These are phyloP conservation scores for Yarrowia osloensis DNA, from an alignment of 805 yeast genomes.

Conservation along the genomic window DNA sequence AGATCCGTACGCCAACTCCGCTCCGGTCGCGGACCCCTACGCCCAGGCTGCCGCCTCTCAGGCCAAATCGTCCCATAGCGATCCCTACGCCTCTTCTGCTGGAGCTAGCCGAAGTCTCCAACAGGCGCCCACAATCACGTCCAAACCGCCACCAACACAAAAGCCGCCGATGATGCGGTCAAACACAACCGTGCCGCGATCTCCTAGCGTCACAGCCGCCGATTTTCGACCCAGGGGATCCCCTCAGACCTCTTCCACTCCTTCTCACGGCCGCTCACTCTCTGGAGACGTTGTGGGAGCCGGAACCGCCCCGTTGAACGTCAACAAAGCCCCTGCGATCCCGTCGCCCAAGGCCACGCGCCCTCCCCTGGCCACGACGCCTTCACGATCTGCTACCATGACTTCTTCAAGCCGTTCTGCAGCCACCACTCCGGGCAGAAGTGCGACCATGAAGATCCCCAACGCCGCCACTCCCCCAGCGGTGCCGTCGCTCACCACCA, in stretches of 20 bases:
- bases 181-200: slow-evolving; percentile 17
- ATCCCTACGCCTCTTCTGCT: neutral
- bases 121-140: slow-evolving; percentile 5
- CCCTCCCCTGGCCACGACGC: neutral
- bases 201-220: neutral
- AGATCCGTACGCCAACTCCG: neutral
- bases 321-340: neutral
- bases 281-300: slow-evolving; percentile 1
- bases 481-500: slow-evolving; percentile 1
- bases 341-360: neutral
- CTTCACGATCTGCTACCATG: neutral
- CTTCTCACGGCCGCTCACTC: neutral
- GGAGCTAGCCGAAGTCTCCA: neutral
- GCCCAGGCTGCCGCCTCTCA: neutral
- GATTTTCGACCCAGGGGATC: slow-evolving; percentile 5
- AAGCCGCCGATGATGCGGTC: slow-evolving; percentile 22
- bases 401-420: neutral
- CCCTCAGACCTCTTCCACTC: neutral
- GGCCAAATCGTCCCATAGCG: slow-evolving; percentile 3
- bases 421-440: slow-evolving; percentile 7
- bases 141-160: neutral
- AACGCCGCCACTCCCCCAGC: neutral
- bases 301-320: slow-evolving; percentile 1
- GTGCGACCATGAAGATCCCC: slow-evolving; percentile 14
- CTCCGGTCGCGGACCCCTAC: neutral